Conservation (phyloP, 2,329 filamentous ascomycete genomes). For the Fusarium multiceps region DNA sequence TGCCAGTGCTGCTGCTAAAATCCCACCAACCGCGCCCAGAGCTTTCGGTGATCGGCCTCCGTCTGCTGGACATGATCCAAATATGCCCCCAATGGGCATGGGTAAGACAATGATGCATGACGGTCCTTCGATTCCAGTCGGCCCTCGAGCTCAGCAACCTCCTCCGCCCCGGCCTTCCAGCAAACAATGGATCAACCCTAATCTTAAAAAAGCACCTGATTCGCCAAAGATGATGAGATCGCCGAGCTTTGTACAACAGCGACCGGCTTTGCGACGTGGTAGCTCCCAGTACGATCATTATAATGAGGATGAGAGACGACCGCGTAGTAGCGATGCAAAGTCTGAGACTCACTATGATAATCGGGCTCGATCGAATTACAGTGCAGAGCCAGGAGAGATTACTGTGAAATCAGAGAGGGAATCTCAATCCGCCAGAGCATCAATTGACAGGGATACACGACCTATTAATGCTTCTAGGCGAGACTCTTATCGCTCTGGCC, state of each 20-base stretch:
- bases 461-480: slow-evolving; percentile 23
- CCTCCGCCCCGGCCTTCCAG: slow-evolving; percentile 61
- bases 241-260: slow-evolving; percentile 60
- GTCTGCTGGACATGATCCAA: slow-evolving; percentile 55
- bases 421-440: slow-evolving; percentile 49
- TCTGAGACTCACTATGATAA: slow-evolving; percentile 55
- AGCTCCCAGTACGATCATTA: slow-evolving; percentile 52
- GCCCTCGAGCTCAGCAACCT: slow-evolving; percentile 64
- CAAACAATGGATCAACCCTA: slow-evolving; percentile 70
- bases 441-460: slow-evolving; percentile 42
- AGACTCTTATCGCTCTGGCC: slow-evolving; percentile 34
- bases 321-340: slow-evolving; percentile 66
- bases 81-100: slow-evolving; percentile 54
- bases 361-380: slow-evolving; percentile 54
- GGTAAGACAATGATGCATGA: slow-evolving; percentile 56
- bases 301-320: slow-evolving; percentile 57
- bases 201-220: slow-evolving; percentile 62
- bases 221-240: slow-evolving; percentile 64
- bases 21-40: slow-evolving; percentile 65
- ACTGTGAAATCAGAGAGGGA: slow-evolving; percentile 55
- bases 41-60: slow-evolving; percentile 63
- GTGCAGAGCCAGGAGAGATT: slow-evolving; percentile 62
- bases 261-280: slow-evolving; percentile 54
- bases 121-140: slow-evolving; percentile 62
- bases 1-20: slow-evolving; percentile 55